phyloP scores from a whole-genome alignment of 176 grass and related monocot genomes.

The Paspalum vaginatum region DNA sequence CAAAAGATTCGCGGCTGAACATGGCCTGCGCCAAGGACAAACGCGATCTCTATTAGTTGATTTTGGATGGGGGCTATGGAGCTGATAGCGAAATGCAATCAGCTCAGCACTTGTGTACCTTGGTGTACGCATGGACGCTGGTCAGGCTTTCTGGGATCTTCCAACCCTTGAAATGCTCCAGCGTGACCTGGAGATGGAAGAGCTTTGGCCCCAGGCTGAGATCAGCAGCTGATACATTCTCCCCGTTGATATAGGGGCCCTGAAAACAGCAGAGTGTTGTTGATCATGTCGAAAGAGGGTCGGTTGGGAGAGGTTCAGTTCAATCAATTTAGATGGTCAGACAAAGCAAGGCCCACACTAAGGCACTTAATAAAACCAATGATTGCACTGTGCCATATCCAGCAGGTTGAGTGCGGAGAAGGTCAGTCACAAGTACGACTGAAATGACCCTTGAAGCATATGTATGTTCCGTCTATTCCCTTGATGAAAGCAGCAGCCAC shows the following conservation, averaged over 20 bases:
- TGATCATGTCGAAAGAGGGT: neutral
- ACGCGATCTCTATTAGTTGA: neutral
- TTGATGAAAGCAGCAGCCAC: neutral
- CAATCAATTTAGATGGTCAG: neutral
- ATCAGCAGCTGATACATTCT: conserved; percentile 65
- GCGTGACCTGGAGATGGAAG: conserved; percentile 68
- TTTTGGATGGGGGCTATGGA: neutral
- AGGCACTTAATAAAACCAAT: conserved; percentile 6
- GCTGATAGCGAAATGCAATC: neutral
- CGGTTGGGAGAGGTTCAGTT: neutral
- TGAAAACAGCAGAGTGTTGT: conserved; percentile 34
- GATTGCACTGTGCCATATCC: conserved; percentile 5
- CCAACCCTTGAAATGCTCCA: conserved; percentile 92
- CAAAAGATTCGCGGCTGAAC: conserved; percentile 76
- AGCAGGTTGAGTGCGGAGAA: conserved; percentile 21
- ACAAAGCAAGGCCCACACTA: neutral
- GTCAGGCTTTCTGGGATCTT: conserved; percentile 77
- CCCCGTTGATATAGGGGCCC: conserved; percentile 79
- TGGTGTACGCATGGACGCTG: conserved; percentile 58
- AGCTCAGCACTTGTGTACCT: conserved; percentile 45
- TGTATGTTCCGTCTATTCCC: neutral
- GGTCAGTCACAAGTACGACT: no score
- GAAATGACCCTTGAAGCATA: neutral
- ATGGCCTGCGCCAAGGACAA: conserved; percentile 52
- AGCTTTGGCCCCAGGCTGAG: conserved; percentile 82